Conservation (phyloP, 1,284 basidiomycete genomes). For the Microbotryum scabiosae region DNA sequence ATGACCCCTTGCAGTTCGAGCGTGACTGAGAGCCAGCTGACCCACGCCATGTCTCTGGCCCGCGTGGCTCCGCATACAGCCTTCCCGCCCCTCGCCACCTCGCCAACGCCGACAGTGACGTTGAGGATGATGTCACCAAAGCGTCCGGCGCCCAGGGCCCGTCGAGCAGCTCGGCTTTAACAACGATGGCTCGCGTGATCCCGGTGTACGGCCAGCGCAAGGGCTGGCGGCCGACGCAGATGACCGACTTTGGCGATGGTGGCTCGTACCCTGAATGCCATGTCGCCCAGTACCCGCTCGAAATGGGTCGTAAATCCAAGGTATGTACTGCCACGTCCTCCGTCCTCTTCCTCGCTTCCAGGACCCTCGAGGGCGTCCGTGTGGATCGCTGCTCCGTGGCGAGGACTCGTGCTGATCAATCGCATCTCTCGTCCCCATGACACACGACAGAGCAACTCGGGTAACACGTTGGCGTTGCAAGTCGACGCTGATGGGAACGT, state of each 20-base stretch:
- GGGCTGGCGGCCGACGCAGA: constrained; percentile 75
- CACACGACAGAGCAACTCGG: constrained; percentile 63
- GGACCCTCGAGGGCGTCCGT: too few relatives aligned
- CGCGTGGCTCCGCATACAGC: not conserved
- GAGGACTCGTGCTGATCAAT: not conserved
- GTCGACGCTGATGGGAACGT: constrained; percentile 95
- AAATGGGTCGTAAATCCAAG: constrained; percentile 84
- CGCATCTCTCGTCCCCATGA: not conserved
- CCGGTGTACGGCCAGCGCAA: constrained; percentile 76
- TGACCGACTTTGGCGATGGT: constrained; percentile 83
- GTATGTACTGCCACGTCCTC: constrained; percentile 43
- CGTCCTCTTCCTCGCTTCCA: not conserved
- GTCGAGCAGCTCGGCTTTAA: not conserved
- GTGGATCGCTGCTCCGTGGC: not conserved
- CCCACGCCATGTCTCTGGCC: not conserved
- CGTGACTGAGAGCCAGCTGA: not conserved
- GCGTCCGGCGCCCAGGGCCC: not conserved
- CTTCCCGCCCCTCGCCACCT: constrained; percentile 60
- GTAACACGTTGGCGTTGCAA: constrained; percentile 89
- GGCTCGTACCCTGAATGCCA: constrained; percentile 96
- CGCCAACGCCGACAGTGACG: constrained; percentile 52
- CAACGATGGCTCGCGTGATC: constrained; percentile 43
- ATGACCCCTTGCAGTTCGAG: not conserved
- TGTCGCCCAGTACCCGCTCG: constrained; percentile 91
- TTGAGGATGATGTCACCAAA: constrained; percentile 45